phyloP scores from a whole-genome alignment of 345 rosid genomes.

The Linum lewisii region DNA sequence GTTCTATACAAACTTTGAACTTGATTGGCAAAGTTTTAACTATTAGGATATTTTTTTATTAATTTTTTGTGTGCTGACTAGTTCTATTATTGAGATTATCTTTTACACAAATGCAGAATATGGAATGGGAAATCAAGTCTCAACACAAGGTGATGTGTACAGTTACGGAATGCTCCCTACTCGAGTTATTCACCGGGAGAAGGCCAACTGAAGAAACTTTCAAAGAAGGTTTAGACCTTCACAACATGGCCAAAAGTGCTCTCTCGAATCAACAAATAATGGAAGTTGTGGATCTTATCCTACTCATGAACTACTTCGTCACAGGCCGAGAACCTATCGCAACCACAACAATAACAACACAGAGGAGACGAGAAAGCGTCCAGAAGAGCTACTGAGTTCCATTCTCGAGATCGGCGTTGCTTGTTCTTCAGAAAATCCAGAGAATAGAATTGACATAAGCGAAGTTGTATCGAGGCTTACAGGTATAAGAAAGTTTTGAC shows the following conservation, averaged over 20 bases:
- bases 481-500: too few relatives aligned
- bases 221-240: not conserved
- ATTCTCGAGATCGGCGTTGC: not conserved
- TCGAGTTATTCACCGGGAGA: not conserved
- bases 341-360: too few relatives aligned
- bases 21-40: too few relatives aligned
- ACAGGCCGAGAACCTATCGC: not conserved
- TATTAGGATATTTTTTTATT: too few relatives aligned
- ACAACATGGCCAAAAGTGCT: not conserved
- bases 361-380: too few relatives aligned
- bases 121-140: not conserved
- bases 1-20: too few relatives aligned
- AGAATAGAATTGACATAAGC: not conserved
- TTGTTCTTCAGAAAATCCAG: not conserved
- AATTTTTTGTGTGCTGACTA: too few relatives aligned
- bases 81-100: too few relatives aligned
- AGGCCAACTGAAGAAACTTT: conserved; percentile 1
- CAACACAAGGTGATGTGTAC: not conserved
- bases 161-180: not conserved
- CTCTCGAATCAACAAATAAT: not conserved
- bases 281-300: not conserved
- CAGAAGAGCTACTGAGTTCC: not conserved
- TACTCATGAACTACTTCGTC: not conserved
- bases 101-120: not conserved
- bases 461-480: not conserved